A percentile compares a stretch with the other conserved stretches of the same genome.
Evolutionary conservation across 805 yeast species (phyloP).

Genomic region (Sugiyamaella marilandica): DNA sequence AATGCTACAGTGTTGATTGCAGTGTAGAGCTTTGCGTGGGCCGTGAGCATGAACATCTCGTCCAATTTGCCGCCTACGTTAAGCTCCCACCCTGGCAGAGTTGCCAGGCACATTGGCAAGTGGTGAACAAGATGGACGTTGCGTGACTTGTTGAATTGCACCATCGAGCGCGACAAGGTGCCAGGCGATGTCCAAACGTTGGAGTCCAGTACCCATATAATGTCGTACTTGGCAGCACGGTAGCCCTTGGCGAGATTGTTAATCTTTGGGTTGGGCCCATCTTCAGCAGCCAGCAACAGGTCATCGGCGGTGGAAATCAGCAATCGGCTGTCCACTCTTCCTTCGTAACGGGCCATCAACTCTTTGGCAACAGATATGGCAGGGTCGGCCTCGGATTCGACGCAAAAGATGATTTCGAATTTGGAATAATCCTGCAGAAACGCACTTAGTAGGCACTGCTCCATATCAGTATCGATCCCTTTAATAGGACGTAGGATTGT

Average conservation of each 20-base stretch:
- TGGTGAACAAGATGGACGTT: constrained; percentile 69
- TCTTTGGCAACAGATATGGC: constrained; percentile 53
- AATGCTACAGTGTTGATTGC: constrained; percentile 66
- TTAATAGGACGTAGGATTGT: constrained; percentile 77
- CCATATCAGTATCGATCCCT: constrained; percentile 76
- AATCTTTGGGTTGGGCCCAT: constrained; percentile 86
- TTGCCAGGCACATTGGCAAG: constrained; percentile 46
- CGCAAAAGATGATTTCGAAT: constrained; percentile 71
- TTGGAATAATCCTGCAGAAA: constrained; percentile 67
- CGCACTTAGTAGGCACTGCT: constrained; percentile 60
- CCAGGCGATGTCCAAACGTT: constrained; percentile 74
- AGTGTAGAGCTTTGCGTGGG: constrained; percentile 81
- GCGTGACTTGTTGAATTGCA: constrained; percentile 36
- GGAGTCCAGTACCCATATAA: constrained; percentile 81
- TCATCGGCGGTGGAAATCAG: constrained; percentile 26
- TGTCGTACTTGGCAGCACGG: constrained; percentile 59
- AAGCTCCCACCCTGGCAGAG: constrained; percentile 35
- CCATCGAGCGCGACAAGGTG: constrained; percentile 60
- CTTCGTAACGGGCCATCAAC: constrained; percentile 50
- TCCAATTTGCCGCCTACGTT: constrained; percentile 66
- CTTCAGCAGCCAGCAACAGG: constrained; percentile 35
- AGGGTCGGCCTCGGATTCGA: constrained; percentile 59
- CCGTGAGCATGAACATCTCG: constrained; percentile 77
- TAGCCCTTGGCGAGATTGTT: constrained; percentile 84
- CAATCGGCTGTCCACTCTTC: constrained; percentile 49